Percentiles rank a stretch among this genome's conserved stretches.
phyloP scores from a whole-genome alignment of 2,329 filamentous ascomycete genomes.

The Fusarium ambrosium region DNA sequence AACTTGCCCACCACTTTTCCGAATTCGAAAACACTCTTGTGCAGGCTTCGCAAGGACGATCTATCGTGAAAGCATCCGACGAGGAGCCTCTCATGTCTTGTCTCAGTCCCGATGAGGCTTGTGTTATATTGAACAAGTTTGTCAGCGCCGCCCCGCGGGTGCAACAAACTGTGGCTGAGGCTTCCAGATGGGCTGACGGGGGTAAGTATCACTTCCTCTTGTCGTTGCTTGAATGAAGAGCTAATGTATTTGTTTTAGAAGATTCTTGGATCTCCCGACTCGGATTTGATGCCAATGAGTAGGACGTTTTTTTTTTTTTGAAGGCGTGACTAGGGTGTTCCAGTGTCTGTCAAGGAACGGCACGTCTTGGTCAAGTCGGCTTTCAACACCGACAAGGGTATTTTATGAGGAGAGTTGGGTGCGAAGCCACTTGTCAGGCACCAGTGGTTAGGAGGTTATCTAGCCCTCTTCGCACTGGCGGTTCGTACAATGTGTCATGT shows the following conservation, averaged over 20 bases:
- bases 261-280: neutral
- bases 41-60: neutral
- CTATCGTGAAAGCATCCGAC: neutral
- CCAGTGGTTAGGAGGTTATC: neutral
- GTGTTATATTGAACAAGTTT: neutral
- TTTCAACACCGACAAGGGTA: neutral
- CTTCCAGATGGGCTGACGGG: neutral
- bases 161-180: neutral
- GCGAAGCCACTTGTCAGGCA: neutral
- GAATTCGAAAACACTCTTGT: neutral
- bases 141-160: neutral
- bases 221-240: neutral
- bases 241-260: neutral
- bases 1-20: slow-evolving; percentile 2
- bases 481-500: neutral
- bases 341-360: neutral
- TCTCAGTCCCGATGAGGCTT: neutral
- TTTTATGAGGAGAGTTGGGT: neutral
- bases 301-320: neutral
- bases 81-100: neutral
- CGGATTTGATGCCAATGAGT: neutral
- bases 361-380: neutral
- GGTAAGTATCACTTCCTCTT: neutral
- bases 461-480: neutral
- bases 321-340: neutral